Conservation (phyloP, 2,329 filamentous ascomycete genomes). For the Neonectria coccinea region DNA sequence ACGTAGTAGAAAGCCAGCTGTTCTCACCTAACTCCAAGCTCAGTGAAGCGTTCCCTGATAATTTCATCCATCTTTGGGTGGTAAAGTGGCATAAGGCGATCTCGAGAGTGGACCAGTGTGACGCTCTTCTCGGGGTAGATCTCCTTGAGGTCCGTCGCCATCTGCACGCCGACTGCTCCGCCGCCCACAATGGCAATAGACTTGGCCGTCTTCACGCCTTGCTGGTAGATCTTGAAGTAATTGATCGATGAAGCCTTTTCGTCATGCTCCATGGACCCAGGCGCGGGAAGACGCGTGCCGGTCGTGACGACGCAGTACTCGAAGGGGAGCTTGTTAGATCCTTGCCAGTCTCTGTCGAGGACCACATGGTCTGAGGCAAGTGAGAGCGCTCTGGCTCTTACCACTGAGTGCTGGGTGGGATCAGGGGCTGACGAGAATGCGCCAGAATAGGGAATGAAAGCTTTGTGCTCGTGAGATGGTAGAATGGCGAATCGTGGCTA, state of each 20-base stretch:
- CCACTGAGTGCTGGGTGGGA: slow-evolving; percentile 34
- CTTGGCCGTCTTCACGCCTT: slow-evolving; percentile 35
- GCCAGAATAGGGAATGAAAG: slow-evolving; percentile 61
- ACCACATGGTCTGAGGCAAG: slow-evolving; percentile 37
- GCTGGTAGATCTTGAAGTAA: slow-evolving; percentile 41
- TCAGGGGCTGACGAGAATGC: slow-evolving; percentile 36
- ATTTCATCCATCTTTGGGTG: slow-evolving; percentile 43
- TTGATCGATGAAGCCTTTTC: slow-evolving; percentile 37
- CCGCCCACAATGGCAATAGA: slow-evolving; percentile 43
- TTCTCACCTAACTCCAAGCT: slow-evolving; percentile 42
- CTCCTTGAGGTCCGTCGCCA: slow-evolving; percentile 44
- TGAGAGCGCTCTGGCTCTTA: slow-evolving; percentile 33
- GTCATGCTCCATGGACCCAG: slow-evolving; percentile 42
- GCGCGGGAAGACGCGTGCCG: slow-evolving; percentile 40
- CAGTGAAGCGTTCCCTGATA: slow-evolving; percentile 32
- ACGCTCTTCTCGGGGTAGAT: slow-evolving; percentile 42
- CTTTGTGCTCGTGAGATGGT: slow-evolving; percentile 56
- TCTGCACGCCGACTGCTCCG: slow-evolving; percentile 43
- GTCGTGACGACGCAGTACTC: slow-evolving; percentile 42
- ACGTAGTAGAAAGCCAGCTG: too few relatives aligned
- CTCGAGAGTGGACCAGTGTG: slow-evolving; percentile 40
- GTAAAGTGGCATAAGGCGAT: slow-evolving; percentile 42
- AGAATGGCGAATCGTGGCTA: slow-evolving; percentile 60
- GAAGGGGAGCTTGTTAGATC: slow-evolving; percentile 38
- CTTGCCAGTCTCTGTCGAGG: slow-evolving; percentile 41